Conservation (phyloP, 2,329 filamentous ascomycete genomes). For the Microascus cirrosus region DNA sequence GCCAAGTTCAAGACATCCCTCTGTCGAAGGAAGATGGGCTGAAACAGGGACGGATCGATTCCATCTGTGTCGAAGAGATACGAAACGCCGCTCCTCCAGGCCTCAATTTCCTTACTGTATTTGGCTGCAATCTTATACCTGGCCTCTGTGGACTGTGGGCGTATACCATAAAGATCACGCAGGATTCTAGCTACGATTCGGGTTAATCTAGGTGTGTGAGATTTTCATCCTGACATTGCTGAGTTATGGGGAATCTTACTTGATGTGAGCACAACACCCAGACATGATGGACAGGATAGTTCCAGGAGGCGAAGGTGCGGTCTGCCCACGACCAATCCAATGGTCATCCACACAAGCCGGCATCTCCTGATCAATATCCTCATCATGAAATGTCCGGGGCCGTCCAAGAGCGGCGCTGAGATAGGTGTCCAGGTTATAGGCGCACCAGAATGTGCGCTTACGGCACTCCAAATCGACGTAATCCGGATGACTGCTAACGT, state of each 20-base stretch:
- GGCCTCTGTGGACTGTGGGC: conserved; percentile 15
- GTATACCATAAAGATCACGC: conserved; percentile 21
- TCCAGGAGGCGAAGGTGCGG: background rate
- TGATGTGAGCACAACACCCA: background rate
- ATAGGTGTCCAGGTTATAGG: conserved; percentile 54
- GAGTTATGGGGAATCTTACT: background rate
- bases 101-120: conserved; percentile 17
- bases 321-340: background rate
- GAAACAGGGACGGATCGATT: conserved; percentile 18
- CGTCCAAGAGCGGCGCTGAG: conserved; percentile 51
- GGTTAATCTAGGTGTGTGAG: conserved; percentile 20
- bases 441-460: conserved; percentile 47
- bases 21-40: conserved; percentile 27
- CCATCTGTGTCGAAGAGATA: conserved; percentile 26
- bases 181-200: conserved; percentile 23
- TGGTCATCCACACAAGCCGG: conserved; percentile 41
- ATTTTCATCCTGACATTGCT: conserved; percentile 3
- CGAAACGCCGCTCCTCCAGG: conserved; percentile 22
- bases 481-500: conserved; percentile 10
- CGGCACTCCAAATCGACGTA: conserved; percentile 26
- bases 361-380: conserved; percentile 52
- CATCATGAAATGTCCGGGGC: conserved; percentile 50
- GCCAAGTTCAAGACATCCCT: conserved; percentile 27
- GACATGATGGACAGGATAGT: background rate
- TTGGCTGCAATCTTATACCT: conserved; percentile 15